A percentile compares a stretch with the other conserved stretches of the same genome.
Evolutionary conservation across 2,329 filamentous ascomycete species (phyloP).

Genomic region (Stagonosporopsis chrysanthemi): DNA sequence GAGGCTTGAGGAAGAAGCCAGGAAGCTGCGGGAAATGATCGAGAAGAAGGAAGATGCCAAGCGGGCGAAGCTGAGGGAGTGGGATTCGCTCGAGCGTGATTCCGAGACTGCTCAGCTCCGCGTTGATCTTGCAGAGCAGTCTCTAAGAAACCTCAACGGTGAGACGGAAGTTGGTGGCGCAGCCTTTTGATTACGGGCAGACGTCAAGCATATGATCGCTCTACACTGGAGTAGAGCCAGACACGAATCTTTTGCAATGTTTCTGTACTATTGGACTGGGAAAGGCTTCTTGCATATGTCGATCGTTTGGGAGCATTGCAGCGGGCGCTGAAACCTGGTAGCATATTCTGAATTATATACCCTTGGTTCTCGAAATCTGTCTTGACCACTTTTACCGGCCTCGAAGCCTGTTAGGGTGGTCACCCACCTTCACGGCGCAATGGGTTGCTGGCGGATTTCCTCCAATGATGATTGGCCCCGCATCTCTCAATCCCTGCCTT

Average conservation of each 20-base stretch:
- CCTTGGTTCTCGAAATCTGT: not conserved
- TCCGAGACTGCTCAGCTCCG: slow-evolving; percentile 54
- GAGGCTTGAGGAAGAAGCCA: slow-evolving; percentile 58
- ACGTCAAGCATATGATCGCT: not conserved
- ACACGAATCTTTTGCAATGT: not conserved
- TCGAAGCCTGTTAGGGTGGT: slow-evolving; percentile 10
- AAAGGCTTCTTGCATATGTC: slow-evolving; percentile 17
- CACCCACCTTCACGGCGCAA: slow-evolving; percentile 27
- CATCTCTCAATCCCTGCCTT: slow-evolving; percentile 23
- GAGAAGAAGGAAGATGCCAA: slow-evolving; percentile 57
- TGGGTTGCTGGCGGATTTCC: slow-evolving; percentile 36
- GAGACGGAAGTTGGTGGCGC: slow-evolving; percentile 49
- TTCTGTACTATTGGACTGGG: slow-evolving; percentile 13
- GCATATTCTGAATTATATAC: slow-evolving; percentile 2
- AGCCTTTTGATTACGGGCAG: slow-evolving; percentile 40
- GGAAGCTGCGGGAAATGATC: slow-evolving; percentile 54
- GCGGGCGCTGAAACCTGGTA: slow-evolving; percentile 19
- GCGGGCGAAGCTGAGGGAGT: slow-evolving; percentile 54
- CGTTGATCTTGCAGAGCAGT: slow-evolving; percentile 57
- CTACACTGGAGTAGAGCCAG: not conserved
- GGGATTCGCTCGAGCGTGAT: slow-evolving; percentile 56
- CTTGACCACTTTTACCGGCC: not conserved
- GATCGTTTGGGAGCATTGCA: slow-evolving; percentile 22
- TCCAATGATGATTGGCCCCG: slow-evolving; percentile 32
- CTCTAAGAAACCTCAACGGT: slow-evolving; percentile 52